These are phyloP conservation scores for Haplographium delicatum DNA, from an alignment of 495 filamentous ascomycete genomes.

Conservation along the genomic window DNA sequence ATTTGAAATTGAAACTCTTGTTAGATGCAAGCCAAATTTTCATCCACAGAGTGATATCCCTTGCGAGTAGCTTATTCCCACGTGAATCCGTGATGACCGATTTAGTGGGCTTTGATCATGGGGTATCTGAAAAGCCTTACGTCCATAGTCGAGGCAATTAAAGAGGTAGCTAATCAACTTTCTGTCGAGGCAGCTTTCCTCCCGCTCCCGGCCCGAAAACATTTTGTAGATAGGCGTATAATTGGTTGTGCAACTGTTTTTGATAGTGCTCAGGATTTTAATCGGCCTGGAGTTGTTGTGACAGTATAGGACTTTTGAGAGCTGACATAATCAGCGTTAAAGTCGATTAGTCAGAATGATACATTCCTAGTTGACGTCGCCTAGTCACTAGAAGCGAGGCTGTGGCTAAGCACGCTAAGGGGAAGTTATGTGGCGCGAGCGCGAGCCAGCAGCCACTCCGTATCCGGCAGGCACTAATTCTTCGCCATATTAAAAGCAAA, in stretches of 20 bases:
- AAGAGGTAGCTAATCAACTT: background rate
- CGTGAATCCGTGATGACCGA: slow-evolving; percentile 2
- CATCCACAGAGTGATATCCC: slow-evolving; percentile 1
- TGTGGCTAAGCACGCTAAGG: too few species aligned
- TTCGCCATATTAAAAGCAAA: too few species aligned
- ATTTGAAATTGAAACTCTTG: slow-evolving; percentile 5
- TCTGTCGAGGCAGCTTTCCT: background rate
- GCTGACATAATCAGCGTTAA: background rate
- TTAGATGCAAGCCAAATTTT: too few species aligned
- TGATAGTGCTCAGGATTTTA: background rate
- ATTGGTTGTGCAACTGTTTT: background rate
- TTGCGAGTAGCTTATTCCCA: background rate
- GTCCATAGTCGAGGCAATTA: background rate
- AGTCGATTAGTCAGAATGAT: background rate
- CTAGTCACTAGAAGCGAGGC: too few species aligned
- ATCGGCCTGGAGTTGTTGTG: background rate
- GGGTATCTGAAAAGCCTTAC: slow-evolving; percentile 1
- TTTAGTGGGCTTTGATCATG: slow-evolving; percentile 1
- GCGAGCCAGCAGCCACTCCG: too few species aligned
- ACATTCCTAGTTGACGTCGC: background rate
- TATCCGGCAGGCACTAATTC: too few species aligned
- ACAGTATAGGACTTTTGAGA: background rate
- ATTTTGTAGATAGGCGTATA: background rate
- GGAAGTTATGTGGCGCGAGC: too few species aligned
- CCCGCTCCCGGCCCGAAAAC: background rate